A percentile compares a stretch with the other conserved stretches of the same genome.
These are phyloP conservation scores for Nicotiana sylvestris DNA, from an alignment of 257 asterid genomes.

Conservation along the genomic window DNA sequence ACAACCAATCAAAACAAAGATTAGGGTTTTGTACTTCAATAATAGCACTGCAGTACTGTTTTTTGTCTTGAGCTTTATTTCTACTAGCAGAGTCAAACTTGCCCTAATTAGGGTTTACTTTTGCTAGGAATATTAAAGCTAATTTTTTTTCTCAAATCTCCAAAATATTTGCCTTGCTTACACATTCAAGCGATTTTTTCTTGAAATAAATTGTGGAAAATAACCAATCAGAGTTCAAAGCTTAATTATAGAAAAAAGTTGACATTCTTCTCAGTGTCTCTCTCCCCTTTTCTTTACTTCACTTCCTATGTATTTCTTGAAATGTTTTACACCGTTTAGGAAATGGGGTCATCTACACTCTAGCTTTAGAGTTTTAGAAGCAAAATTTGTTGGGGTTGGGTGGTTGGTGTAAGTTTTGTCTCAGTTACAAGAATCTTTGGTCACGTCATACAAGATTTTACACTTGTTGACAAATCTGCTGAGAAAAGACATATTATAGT, in stretches of 20 bases:
- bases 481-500: conserved; percentile 27
- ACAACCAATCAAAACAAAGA: conserved; percentile 14
- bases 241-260: conserved; percentile 10
- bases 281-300: neutral
- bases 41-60: neutral
- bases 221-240: conserved; percentile 2
- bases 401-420: conserved; percentile 30
- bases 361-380: neutral
- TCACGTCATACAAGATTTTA: conserved; percentile 66
- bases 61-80: neutral
- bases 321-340: conserved; percentile 15
- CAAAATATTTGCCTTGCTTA: neutral
- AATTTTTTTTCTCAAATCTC: too few relatives aligned
- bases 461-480: conserved; percentile 45
- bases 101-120: conserved; percentile 45
- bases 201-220: neutral
- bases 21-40: conserved; percentile 16
- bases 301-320: neutral
- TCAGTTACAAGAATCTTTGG: conserved; percentile 57
- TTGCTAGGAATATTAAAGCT: neutral
- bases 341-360: conserved; percentile 18
- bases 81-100: conserved; percentile 9
- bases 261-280: conserved; percentile 2
- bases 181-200: neutral
- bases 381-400: conserved; percentile 4